These are phyloP conservation scores for Fusarium chuoi DNA, from an alignment of 2,329 filamentous ascomycete species.

Conservation along the genomic window DNA sequence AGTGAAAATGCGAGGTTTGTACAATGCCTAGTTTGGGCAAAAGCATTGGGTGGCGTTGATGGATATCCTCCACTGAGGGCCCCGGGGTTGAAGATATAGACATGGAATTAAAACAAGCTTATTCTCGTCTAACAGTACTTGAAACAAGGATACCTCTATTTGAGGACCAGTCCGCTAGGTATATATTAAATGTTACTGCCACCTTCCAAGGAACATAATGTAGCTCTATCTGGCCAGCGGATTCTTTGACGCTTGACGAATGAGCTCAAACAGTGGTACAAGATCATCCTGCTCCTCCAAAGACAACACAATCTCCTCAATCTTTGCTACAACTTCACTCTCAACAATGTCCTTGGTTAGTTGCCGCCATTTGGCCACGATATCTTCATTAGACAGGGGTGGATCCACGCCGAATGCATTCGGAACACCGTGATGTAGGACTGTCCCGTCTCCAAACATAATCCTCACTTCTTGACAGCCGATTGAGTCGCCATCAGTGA, in stretches of 20 bases:
- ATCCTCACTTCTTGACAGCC: background rate
- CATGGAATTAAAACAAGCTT: background rate
- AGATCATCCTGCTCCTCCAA: background rate
- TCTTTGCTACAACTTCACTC: background rate
- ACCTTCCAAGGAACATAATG: background rate
- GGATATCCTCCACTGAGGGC: conserved; percentile 29
- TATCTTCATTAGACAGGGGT: background rate
- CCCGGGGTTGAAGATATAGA: background rate
- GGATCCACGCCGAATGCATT: conserved; percentile 2
- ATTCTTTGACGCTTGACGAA: background rate
- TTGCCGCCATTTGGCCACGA: background rate
- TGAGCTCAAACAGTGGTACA: background rate
- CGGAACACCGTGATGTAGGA: background rate
- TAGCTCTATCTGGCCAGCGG: background rate
- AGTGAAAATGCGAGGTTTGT: conserved; percentile 10
- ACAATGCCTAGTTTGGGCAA: conserved; percentile 22
- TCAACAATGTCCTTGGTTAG: background rate
- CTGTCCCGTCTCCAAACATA: background rate
- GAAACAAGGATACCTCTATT: background rate
- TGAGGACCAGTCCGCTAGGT: background rate
- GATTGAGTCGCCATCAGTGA: background rate
- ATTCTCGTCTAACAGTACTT: background rate
- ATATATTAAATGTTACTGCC: background rate
- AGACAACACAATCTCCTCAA: background rate
- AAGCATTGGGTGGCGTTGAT: conserved; percentile 37